These are phyloP conservation scores for Plasmodium falciparum DNA, from an alignment of 169 alveolate genomes.

Conservation along the genomic window DNA sequence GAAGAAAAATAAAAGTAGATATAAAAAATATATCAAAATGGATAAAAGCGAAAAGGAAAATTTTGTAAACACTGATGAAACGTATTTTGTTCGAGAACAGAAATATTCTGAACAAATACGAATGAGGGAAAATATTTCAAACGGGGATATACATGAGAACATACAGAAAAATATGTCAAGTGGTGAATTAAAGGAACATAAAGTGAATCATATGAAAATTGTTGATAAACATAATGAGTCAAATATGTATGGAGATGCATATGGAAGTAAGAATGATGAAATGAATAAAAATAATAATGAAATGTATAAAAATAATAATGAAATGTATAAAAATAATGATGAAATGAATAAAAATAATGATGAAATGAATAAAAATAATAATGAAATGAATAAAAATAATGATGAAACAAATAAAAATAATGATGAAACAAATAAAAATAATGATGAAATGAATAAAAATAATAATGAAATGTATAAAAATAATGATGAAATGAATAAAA, in stretches of 20 bases:
- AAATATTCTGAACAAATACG: too few relatives aligned
- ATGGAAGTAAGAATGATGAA: slow-evolving; percentile 2
- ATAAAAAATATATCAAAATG: neutral
- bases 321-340: neutral
- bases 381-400: neutral
- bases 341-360: neutral
- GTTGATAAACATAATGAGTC: too few relatives aligned
- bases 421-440: neutral
- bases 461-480: neutral
- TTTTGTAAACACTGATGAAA: too few relatives aligned
- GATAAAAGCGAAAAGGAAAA: neutral
- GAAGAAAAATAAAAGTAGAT: slow-evolving; percentile 12
- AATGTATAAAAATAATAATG: neutral
- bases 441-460: neutral
- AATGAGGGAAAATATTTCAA: too few relatives aligned
- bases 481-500: neutral
- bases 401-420: neutral
- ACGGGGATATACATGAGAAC: too few relatives aligned
- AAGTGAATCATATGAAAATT: too few relatives aligned
- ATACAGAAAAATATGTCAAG: too few relatives aligned
- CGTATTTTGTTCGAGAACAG: too few relatives aligned
- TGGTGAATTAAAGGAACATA: too few relatives aligned
- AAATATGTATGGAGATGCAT: too few relatives aligned
- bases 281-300: neutral
- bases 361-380: slow-evolving; percentile 5